A percentile compares a stretch with the other conserved stretches of the same genome.
Evolutionary conservation across 805 yeast genomes (phyloP).

Genomic region (Hanseniaspora pseudoguilliermondii): DNA sequence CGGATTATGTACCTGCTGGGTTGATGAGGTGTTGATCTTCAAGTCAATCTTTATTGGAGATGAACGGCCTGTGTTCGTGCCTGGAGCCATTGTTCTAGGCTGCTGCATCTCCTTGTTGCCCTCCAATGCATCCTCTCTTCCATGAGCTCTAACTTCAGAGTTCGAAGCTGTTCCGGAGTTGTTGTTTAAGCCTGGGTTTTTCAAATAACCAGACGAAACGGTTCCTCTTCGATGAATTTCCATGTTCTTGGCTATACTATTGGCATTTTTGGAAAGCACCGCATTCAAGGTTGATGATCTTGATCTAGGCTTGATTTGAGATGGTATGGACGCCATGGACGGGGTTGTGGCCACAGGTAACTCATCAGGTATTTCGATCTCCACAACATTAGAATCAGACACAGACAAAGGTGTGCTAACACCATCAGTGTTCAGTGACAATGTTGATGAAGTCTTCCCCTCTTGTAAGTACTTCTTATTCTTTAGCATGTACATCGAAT

Average conservation of each 20-base stretch:
- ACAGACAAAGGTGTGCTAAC: conserved; percentile 9
- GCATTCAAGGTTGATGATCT: conserved; percentile 25
- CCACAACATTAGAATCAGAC: conserved; percentile 22
- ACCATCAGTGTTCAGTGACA: conserved; percentile 12
- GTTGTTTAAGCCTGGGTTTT: neutral
- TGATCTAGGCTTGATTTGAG: conserved; percentile 30
- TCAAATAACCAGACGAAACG: conserved; percentile 14
- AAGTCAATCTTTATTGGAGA: conserved; percentile 9
- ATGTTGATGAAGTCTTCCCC: neutral
- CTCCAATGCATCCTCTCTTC: neutral
- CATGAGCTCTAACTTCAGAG: neutral
- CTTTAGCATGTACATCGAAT: conserved; percentile 10
- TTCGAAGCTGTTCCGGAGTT: neutral
- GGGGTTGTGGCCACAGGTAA: conserved; percentile 22
- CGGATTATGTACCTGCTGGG: neutral
- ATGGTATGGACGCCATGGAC: conserved; percentile 24
- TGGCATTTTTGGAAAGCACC: conserved; percentile 17
- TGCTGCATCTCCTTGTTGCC: neutral
- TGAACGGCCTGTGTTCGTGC: neutral
- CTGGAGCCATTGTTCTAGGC: neutral
- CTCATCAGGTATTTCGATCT: conserved; percentile 52
- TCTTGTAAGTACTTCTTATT: conserved; percentile 10
- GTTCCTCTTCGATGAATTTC: conserved; percentile 23
- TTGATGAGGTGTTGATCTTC: conserved; percentile 2
- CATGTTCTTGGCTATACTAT: conserved; percentile 19